phyloP scores from a whole-genome alignment of 371 early-diverging fungal genomes.

The Saksenaea vasiformis region DNA sequence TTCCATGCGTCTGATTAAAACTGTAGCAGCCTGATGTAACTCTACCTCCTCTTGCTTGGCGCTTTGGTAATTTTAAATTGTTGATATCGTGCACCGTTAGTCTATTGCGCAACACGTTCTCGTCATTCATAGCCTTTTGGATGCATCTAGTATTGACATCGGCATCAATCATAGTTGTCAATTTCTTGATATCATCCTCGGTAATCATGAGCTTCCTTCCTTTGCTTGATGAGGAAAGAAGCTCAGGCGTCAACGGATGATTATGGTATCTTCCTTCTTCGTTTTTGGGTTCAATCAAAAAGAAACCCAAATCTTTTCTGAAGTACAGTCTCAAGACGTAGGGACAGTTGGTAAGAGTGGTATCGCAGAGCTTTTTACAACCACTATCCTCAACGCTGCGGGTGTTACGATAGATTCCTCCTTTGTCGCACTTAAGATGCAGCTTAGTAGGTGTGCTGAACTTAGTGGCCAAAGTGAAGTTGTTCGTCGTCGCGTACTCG shows the following conservation, averaged over 20 bases:
- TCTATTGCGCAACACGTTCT: background rate
- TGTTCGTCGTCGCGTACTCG: too few relatives aligned
- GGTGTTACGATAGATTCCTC: too few relatives aligned
- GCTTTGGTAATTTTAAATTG: background rate
- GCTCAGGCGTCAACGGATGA: background rate
- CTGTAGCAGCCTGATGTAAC: background rate
- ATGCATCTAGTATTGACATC: background rate
- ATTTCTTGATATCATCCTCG: background rate
- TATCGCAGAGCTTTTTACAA: too few relatives aligned
- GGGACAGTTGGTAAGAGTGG: too few relatives aligned
- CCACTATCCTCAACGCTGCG: too few relatives aligned
- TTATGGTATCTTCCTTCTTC: background rate
- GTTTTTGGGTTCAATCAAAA: too few relatives aligned
- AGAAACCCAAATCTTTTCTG: too few relatives aligned
- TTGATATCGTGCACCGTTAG: background rate
- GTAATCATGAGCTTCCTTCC: background rate
- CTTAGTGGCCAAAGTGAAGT: too few relatives aligned
- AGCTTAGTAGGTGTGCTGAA: too few relatives aligned
- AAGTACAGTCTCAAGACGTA: too few relatives aligned
- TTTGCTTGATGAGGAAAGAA: background rate
- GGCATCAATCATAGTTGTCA: background rate
- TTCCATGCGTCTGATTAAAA: background rate
- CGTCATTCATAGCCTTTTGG: background rate
- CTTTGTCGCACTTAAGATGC: too few relatives aligned
- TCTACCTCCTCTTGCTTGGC: background rate